A percentile compares a stretch with the other conserved stretches of the same genome.
phyloP scores from a whole-genome alignment of 148 eudicot species.

The Suaeda aralocaspica region DNA sequence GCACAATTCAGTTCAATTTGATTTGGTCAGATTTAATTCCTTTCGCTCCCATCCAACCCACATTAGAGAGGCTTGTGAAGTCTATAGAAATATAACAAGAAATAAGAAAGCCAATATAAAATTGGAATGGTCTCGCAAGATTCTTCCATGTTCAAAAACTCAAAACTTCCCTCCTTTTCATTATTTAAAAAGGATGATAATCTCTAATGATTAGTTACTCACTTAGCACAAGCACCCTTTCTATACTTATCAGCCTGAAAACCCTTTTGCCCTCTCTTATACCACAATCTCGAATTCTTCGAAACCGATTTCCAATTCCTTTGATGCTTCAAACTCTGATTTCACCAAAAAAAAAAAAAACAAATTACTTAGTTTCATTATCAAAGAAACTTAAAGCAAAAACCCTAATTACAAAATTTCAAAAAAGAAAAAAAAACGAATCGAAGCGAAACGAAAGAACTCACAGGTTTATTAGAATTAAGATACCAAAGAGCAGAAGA shows the following conservation, averaged over 20 bases:
- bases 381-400: neutral
- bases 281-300: constrained; percentile 71
- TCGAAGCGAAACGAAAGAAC: too few species aligned
- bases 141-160: too few species aligned
- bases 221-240: constrained; percentile 92
- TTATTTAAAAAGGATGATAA: too few species aligned
- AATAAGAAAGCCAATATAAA: too few species aligned
- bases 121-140: too few species aligned
- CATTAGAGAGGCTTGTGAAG: too few species aligned
- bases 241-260: constrained; percentile 68
- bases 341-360: neutral
- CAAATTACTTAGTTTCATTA: neutral
- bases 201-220: constrained; percentile 26
- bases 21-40: too few species aligned
- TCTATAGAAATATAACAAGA: too few species aligned
- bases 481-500: constrained; percentile 99
- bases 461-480: constrained; percentile 81
- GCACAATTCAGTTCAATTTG: too few species aligned
- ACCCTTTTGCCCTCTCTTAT: constrained; percentile 79
- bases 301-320: constrained; percentile 90
- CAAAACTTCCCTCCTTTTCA: too few species aligned
- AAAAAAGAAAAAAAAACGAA: too few species aligned
- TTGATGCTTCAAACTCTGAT: constrained; percentile 88
- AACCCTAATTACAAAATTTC: neutral
- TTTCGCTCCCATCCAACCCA: too few species aligned